Percentiles rank a stretch among this genome's conserved stretches.
These are phyloP conservation scores for Neospora caninum DNA, from an alignment of 169 alveolate genomes.

Conservation along the genomic window DNA sequence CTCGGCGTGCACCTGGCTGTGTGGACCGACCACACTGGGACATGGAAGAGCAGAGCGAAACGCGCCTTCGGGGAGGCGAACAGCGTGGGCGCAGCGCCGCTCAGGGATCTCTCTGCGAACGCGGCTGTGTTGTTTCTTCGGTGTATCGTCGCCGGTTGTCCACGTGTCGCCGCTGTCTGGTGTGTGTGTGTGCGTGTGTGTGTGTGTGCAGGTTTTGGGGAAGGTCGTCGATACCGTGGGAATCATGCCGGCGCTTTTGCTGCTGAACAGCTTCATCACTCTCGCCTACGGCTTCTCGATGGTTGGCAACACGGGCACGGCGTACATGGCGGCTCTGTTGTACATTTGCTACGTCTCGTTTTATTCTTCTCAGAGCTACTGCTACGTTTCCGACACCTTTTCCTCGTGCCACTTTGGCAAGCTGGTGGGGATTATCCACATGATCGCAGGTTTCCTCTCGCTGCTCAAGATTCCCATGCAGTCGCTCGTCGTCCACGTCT, in stretches of 20 bases:
- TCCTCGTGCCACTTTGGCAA: constrained; percentile 66
- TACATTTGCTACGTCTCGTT: constrained; percentile 65
- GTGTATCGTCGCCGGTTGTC: no score
- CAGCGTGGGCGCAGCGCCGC: no score
- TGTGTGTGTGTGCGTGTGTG: no score
- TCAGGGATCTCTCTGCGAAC: no score
- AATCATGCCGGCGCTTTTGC: constrained; percentile 57
- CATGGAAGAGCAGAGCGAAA: no score
- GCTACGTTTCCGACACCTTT: constrained; percentile 62
- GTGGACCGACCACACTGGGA: no score
- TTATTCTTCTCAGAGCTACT: constrained; percentile 69
- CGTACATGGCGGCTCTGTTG: constrained; percentile 52
- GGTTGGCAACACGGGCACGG: constrained; percentile 49
- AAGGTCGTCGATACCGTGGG: constrained; percentile 67
- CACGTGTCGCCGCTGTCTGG: no score
- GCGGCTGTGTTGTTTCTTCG: no score
- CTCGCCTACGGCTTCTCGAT: constrained; percentile 65
- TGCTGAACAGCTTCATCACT: constrained; percentile 63
- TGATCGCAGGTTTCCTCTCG: constrained; percentile 65
- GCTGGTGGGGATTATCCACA: constrained; percentile 64
- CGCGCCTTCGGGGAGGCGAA: no score
- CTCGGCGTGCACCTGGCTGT: no score
- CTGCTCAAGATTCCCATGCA: constrained; percentile 65
- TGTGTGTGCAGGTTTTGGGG: constrained; percentile 49
- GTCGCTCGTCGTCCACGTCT: constrained; percentile 62